A percentile compares a stretch with the other conserved stretches of the same genome.
Conservation (phyloP, 768 basidiomycete species). For the Termitomyces sp. region DNA sequence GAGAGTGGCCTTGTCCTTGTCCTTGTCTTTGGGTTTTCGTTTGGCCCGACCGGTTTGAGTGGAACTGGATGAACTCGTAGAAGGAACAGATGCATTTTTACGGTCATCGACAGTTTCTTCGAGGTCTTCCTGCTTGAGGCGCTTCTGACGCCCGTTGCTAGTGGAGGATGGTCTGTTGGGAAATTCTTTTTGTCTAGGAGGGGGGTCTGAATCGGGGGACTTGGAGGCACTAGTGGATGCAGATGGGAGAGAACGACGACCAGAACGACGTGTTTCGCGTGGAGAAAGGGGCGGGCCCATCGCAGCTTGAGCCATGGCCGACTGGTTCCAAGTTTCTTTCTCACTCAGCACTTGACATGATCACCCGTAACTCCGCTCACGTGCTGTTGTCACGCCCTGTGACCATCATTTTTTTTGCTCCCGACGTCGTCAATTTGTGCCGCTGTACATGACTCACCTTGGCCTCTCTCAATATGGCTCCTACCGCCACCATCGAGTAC, state of each 20-base stretch:
- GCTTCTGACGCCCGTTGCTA: slow-evolving; percentile 45
- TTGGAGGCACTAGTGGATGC: slow-evolving; percentile 63
- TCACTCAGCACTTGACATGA: not conserved
- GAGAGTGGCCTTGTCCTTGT: slow-evolving; percentile 33
- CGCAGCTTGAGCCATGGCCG: slow-evolving; percentile 55
- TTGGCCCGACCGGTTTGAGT: slow-evolving; percentile 34
- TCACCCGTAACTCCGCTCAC: slow-evolving; percentile 9
- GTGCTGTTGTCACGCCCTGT: slow-evolving; percentile 8
- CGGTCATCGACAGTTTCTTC: slow-evolving; percentile 57
- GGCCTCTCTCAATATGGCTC: slow-evolving; percentile 25
- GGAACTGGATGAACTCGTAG: slow-evolving; percentile 26
- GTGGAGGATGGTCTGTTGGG: slow-evolving; percentile 34
- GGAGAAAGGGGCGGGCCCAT: slow-evolving; percentile 80
- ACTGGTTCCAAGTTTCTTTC: slow-evolving; percentile 2
- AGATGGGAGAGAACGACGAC: slow-evolving; percentile 64
- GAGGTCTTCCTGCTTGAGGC: slow-evolving; percentile 67
- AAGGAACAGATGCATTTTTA: slow-evolving; percentile 34
- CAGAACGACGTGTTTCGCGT: slow-evolving; percentile 73
- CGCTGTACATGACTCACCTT: not conserved
- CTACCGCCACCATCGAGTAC: slow-evolving; percentile 57
- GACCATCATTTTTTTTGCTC: slow-evolving; percentile 2
- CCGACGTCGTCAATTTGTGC: not conserved
- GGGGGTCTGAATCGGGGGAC: slow-evolving; percentile 66
- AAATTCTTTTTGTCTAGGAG: slow-evolving; percentile 44
- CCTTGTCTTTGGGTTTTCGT: slow-evolving; percentile 67